phyloP scores from a whole-genome alignment of 73 alveolate species.

The Uronychia binucleata region DNA sequence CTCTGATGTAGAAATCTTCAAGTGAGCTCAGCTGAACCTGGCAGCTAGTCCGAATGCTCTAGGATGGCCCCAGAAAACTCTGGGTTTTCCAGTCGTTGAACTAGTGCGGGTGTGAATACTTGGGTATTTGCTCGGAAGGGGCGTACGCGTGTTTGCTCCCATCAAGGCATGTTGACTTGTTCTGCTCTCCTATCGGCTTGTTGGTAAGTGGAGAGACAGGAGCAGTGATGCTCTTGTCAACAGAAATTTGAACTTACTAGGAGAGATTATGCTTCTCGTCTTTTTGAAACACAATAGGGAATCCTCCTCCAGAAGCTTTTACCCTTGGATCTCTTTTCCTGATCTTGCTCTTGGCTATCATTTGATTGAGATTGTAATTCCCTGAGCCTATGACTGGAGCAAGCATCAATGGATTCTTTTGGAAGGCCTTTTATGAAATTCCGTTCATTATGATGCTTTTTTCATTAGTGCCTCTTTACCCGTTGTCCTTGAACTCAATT shows the following conservation, averaged over 20 bases:
- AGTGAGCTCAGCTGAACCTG: background rate
- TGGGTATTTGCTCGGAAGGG: background rate
- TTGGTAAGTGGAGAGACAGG: background rate
- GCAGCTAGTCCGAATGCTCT: background rate
- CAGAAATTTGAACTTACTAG: background rate
- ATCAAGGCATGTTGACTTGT: background rate
- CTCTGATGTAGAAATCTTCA: background rate
- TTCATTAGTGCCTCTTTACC: background rate
- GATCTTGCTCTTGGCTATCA: background rate
- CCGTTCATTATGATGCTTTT: background rate
- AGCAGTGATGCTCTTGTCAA: slow-evolving; percentile 1
- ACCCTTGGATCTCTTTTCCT: background rate
- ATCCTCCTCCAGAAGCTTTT: background rate
- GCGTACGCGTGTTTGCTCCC: background rate
- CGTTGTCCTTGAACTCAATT: background rate
- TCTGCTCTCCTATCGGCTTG: background rate
- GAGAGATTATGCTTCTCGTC: background rate
- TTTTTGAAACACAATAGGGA: background rate
- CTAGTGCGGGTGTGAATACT: no score
- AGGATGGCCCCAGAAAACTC: background rate
- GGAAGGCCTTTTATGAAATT: background rate
- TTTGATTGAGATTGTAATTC: background rate
- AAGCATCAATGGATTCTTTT: background rate
- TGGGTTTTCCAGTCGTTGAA: no score
- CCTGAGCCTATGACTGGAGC: background rate